phyloP scores from a whole-genome alignment of 1,284 basidiomycete species.

The Microbotryum violaceum region DNA sequence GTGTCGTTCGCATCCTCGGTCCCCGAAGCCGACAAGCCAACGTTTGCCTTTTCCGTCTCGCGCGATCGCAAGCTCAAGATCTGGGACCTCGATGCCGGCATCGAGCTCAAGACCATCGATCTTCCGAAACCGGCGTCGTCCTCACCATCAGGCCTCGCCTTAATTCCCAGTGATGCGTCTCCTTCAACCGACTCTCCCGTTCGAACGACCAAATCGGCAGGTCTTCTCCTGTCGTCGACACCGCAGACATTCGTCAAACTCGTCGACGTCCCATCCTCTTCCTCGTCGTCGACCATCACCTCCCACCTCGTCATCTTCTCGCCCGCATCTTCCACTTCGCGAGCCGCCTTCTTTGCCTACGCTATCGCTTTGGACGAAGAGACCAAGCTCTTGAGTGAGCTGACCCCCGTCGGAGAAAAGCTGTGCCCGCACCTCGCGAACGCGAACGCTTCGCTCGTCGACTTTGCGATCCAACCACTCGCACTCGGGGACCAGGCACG shows the following conservation, averaged over 20 bases:
- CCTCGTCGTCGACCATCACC: conserved; percentile 36
- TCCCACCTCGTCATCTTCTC: conserved; percentile 42
- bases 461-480: conserved; percentile 41
- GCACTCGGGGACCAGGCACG: conserved; percentile 33
- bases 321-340: conserved; percentile 35
- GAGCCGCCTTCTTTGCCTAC: conserved; percentile 40
- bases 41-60: conserved; percentile 63
- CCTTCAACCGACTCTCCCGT: conserved; percentile 12
- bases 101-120: conserved; percentile 40
- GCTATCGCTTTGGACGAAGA: conserved; percentile 39
- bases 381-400: conserved; percentile 32
- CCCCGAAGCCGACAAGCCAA: not conserved
- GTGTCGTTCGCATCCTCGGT: conserved; percentile 15
- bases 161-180: conserved; percentile 9
- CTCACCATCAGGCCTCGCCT: conserved; percentile 29
- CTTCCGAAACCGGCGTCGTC: conserved; percentile 32
- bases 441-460: conserved; percentile 38
- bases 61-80: conserved; percentile 73
- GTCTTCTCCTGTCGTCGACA: conserved; percentile 19
- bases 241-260: conserved; percentile 38
- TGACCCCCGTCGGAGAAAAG: conserved; percentile 35
- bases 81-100: conserved; percentile 52
- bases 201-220: not conserved
- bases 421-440: conserved; percentile 36
- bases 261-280: conserved; percentile 30